These are phyloP conservation scores for Oryza australiensis DNA, from an alignment of 176 grass and related monocot species.

Conservation along the genomic window DNA sequence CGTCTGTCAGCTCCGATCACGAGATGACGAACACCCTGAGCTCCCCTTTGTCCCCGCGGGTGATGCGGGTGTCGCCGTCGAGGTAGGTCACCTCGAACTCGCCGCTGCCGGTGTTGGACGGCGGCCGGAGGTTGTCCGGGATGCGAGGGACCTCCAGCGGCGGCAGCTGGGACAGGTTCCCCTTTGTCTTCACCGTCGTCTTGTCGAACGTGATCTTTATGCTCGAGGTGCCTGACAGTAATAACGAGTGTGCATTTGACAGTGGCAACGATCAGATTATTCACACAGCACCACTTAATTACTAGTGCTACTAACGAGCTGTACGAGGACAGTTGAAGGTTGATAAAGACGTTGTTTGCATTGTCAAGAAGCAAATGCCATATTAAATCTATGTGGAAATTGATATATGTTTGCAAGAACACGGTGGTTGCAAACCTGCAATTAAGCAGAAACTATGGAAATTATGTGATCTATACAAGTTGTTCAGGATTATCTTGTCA, in stretches of 20 bases:
- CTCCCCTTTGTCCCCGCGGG: slow-evolving; percentile 78
- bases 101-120: slow-evolving; percentile 72
- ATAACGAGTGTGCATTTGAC: neutral
- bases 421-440: neutral
- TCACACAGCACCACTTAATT: neutral
- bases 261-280: neutral
- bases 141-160: slow-evolving; percentile 78
- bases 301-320: too few relatives aligned
- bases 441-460: neutral
- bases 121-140: slow-evolving; percentile 67
- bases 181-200: slow-evolving; percentile 84
- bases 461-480: neutral
- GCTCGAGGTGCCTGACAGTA: slow-evolving; percentile 48
- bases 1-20: slow-evolving; percentile 25
- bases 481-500: neutral
- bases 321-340: too few relatives aligned
- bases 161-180: slow-evolving; percentile 73
- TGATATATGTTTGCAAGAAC: neutral
- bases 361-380: neutral
- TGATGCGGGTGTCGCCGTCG: slow-evolving; percentile 75
- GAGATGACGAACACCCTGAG: slow-evolving; percentile 90
- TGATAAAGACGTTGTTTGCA: neutral
- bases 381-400: neutral
- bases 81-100: slow-evolving; percentile 94
- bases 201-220: slow-evolving; percentile 85